Evolutionary conservation across 305 asterid species (phyloP).

Genomic region (Andrographis paniculata): DNA sequence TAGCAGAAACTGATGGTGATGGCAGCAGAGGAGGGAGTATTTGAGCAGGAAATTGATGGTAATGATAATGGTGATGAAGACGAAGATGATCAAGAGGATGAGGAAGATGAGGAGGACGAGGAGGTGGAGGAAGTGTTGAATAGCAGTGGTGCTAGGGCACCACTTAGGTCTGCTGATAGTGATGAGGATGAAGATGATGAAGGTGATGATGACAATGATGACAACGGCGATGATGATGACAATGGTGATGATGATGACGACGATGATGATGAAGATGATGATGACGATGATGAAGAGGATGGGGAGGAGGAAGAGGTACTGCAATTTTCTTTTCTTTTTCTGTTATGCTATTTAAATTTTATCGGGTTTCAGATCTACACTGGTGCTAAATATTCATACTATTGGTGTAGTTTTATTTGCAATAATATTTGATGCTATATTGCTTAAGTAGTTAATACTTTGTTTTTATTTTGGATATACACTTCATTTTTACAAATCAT

Average conservation of each 20-base stretch:
- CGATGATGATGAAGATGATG: conserved; percentile 25
- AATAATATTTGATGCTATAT: no score
- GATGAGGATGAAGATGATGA: conserved; percentile 27
- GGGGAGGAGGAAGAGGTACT: conserved; percentile 32
- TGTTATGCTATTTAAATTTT: no score
- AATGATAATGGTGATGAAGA: conserved; percentile 23
- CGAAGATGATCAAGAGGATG: background rate
- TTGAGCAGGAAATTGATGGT: conserved; percentile 23
- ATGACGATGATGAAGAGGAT: conserved; percentile 21
- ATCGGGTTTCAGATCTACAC: no score
- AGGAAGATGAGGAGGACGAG: conserved; percentile 23
- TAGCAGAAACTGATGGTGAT: background rate
- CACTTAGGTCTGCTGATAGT: conserved; percentile 21
- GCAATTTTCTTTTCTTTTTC: no score
- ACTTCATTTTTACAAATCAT: background rate
- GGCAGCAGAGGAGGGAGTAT: conserved; percentile 20
- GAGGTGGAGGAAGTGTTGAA: conserved; percentile 20
- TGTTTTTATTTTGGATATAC: no score
- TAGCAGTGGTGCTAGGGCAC: conserved; percentile 24
- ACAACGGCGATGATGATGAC: conserved; percentile 21
- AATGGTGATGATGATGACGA: conserved; percentile 33
- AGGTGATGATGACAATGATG: conserved; percentile 23
- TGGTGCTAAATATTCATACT: no score
- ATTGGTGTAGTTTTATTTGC: no score
- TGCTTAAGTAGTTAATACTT: no score